Evolutionary conservation across 495 filamentous ascomycete genomes (phyloP).

Genomic region (Annulohypoxylon bovei): DNA sequence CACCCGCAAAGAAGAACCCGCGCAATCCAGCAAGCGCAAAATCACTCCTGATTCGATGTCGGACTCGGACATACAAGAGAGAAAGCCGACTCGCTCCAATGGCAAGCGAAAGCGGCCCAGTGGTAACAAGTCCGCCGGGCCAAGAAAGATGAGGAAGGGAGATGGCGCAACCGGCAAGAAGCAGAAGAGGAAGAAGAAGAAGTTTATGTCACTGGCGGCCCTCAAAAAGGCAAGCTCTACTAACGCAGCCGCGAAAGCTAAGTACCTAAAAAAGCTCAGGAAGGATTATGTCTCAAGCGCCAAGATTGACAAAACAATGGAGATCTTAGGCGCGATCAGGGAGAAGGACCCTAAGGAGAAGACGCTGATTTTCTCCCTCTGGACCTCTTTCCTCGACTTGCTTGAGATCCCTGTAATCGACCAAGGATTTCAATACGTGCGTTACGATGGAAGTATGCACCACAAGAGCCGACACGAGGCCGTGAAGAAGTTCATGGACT

Average conservation of each 20-base stretch:
- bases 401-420: conserved; percentile 84
- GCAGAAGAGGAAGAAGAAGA: conserved; percentile 55
- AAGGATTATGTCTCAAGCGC: conserved; percentile 73
- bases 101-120: conserved; percentile 34
- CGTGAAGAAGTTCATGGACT: conserved; percentile 76
- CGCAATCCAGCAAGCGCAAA: conserved; percentile 8
- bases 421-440: conserved; percentile 70
- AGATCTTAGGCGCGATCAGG: conserved; percentile 61
- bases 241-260: conserved; percentile 66
- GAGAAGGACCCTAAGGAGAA: conserved; percentile 67
- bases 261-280: conserved; percentile 68
- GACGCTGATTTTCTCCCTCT: conserved; percentile 93
- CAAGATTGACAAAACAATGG: conserved; percentile 78
- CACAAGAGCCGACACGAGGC: conserved; percentile 73
- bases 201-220: conserved; percentile 64
- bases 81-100: background rate
- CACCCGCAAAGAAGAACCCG: background rate
- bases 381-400: conserved; percentile 90
- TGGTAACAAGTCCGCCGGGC: conserved; percentile 18
- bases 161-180: conserved; percentile 10
- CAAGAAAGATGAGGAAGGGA: conserved; percentile 42
- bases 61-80: background rate
- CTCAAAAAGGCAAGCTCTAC: conserved; percentile 70
- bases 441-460: conserved; percentile 90
- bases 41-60: conserved; percentile 4